Evolutionary conservation across 164 flowering plant genomes (phyloP).

Genomic region (Liriodendron chinense): DNA sequence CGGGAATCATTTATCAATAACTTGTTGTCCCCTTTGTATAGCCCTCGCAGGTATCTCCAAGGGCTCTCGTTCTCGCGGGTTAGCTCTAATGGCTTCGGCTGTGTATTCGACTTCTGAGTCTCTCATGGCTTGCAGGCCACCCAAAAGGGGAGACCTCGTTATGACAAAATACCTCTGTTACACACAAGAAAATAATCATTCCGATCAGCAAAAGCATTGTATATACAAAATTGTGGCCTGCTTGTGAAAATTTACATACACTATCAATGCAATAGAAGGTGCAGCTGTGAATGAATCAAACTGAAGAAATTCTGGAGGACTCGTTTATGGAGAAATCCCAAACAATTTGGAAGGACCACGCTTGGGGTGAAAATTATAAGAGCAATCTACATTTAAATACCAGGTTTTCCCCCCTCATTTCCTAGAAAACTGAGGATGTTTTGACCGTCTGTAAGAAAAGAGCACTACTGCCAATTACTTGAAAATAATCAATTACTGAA

Average conservation of each 20-base stretch:
- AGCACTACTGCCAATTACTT: no score
- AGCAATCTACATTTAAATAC: neutral
- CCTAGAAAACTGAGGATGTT: no score
- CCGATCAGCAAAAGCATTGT: neutral
- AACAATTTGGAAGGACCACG: neutral
- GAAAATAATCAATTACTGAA: no score
- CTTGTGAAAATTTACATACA: neutral
- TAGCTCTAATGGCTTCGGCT: slow-evolving; percentile 55
- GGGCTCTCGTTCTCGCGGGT: slow-evolving; percentile 94
- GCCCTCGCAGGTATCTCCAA: slow-evolving; percentile 92
- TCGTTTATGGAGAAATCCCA: neutral
- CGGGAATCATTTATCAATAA: slow-evolving; percentile 43
- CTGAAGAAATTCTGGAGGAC: neutral
- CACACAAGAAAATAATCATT: slow-evolving; percentile 1
- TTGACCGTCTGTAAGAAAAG: no score
- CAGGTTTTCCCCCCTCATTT: neutral
- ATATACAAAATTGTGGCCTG: neutral
- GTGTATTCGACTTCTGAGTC: slow-evolving; percentile 73
- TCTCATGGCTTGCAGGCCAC: slow-evolving; percentile 76
- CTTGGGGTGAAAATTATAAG: neutral
- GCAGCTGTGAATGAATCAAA: neutral
- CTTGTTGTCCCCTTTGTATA: slow-evolving; percentile 55
- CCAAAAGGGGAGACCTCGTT: slow-evolving; percentile 72
- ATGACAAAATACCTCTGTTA: slow-evolving; percentile 81
- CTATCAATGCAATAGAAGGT: neutral